phyloP scores from a whole-genome alignment of 768 basidiomycete species.

The Amanita thiersii region DNA sequence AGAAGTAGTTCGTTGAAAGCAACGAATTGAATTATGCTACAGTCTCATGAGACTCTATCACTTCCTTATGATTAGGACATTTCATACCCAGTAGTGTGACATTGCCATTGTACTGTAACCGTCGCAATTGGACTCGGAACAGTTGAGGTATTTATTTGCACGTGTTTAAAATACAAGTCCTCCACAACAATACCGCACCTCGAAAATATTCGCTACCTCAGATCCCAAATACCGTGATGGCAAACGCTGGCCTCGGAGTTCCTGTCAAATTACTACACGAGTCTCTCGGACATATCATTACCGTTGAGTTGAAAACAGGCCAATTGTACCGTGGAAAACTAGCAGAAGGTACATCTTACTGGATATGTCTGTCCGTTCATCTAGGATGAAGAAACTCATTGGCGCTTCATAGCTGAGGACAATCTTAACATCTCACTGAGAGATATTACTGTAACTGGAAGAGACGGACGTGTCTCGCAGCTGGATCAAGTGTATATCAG shows the following conservation, averaged over 20 bases:
- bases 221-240: constrained; percentile 27
- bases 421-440: constrained; percentile 94
- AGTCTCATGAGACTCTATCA: too few species aligned
- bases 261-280: constrained; percentile 97
- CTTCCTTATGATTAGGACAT: neutral
- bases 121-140: neutral
- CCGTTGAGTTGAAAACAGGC: constrained; percentile 97
- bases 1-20: constrained; percentile 14
- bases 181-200: neutral
- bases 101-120: neutral
- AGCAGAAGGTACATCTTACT: constrained; percentile 92
- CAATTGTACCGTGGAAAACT: constrained; percentile 97
- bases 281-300: constrained; percentile 91
- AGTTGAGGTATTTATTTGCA: constrained; percentile 14
- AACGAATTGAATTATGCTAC: too few species aligned
- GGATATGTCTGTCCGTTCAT: constrained; percentile 14
- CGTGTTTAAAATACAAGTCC: constrained; percentile 12
- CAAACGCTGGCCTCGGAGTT: constrained; percentile 72
- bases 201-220: constrained; percentile 4
- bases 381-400: constrained; percentile 10
- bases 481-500: constrained; percentile 98
- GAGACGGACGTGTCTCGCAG: constrained; percentile 97
- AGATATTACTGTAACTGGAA: constrained; percentile 95
- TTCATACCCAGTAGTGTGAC: neutral
- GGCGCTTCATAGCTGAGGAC: constrained; percentile 71